These are phyloP conservation scores for Magnolia kwangsiensis DNA, from an alignment of 164 flowering plant genomes.

Conservation along the genomic window DNA sequence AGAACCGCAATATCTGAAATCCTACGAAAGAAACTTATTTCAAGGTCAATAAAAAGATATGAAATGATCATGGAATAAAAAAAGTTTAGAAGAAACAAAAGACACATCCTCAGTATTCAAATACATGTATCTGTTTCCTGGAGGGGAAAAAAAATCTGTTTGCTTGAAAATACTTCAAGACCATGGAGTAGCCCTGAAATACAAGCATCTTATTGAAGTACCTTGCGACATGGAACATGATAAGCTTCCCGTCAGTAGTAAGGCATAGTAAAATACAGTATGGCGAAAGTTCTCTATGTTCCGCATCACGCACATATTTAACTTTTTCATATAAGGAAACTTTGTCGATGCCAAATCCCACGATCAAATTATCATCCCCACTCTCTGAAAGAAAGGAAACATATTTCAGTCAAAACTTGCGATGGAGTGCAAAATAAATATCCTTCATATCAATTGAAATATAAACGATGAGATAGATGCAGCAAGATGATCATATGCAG, in stretches of 20 bases:
- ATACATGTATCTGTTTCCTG: not conserved
- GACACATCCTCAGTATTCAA: not conserved
- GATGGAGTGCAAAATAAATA: not conserved
- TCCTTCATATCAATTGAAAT: not conserved
- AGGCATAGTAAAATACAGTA: constrained; percentile 67
- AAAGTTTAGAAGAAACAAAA: not conserved
- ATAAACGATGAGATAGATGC: not conserved
- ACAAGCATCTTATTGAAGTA: constrained; percentile 17
- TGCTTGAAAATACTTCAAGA: not conserved
- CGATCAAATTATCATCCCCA: constrained; percentile 75
- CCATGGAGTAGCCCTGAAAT: not conserved
- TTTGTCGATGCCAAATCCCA: constrained; percentile 71
- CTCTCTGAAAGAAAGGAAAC: constrained; percentile 45
- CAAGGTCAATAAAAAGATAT: not conserved
- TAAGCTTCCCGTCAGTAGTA: constrained; percentile 79
- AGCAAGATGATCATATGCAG: not conserved
- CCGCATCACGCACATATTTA: constrained; percentile 51
- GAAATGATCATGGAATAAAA: not conserved
- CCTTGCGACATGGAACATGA: constrained; percentile 77
- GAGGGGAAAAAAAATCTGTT: too few species aligned
- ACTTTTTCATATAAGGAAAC: constrained; percentile 53
- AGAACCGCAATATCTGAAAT: constrained; percentile 28
- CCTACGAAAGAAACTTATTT: constrained; percentile 30
- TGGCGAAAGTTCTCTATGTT: constrained; percentile 62
- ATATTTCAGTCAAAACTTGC: constrained; percentile 4